A percentile compares a stretch with the other conserved stretches of the same genome.
phyloP scores from a whole-genome alignment of 768 basidiomycete genomes.

The Sporobolomyces pararoseus region DNA sequence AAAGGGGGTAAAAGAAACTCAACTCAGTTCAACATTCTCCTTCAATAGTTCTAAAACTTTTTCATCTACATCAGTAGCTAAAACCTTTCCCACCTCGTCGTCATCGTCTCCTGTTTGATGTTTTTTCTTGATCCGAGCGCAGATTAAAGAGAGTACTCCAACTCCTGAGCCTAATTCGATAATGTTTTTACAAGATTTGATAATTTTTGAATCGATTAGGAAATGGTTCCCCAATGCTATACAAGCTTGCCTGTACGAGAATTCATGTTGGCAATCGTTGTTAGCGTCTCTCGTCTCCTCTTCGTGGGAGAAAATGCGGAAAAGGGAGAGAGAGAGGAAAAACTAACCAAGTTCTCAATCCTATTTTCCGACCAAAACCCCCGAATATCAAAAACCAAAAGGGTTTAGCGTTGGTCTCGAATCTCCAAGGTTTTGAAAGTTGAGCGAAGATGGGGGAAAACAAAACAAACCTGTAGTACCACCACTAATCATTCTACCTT shows the following conservation, averaged over 20 bases:
- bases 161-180: constrained; percentile 38
- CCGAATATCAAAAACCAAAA: too few species aligned
- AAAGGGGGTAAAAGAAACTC: background rate
- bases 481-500: constrained; percentile 34
- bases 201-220: background rate
- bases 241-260: constrained; percentile 37
- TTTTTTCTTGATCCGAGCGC: background rate
- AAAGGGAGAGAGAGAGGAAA: too few species aligned
- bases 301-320: too few species aligned
- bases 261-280: too few species aligned
- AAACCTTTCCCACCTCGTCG: background rate
- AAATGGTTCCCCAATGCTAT: constrained; percentile 39
- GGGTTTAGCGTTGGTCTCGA: too few species aligned
- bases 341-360: constrained; percentile 34
- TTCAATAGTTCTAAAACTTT: constrained; percentile 22
- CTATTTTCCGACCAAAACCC: too few species aligned
- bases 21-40: constrained; percentile 31
- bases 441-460: too few species aligned
- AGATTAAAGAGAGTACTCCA: constrained; percentile 32
- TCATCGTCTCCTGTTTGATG: background rate
- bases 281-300: too few species aligned
- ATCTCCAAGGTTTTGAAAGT: too few species aligned
- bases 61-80: constrained; percentile 37
- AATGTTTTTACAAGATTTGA: background rate
- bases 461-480: too few species aligned